A percentile compares a stretch with the other conserved stretches of the same genome.
phyloP scores from a whole-genome alignment of 1,284 basidiomycete species.

The Agroathelia rolfsii region DNA sequence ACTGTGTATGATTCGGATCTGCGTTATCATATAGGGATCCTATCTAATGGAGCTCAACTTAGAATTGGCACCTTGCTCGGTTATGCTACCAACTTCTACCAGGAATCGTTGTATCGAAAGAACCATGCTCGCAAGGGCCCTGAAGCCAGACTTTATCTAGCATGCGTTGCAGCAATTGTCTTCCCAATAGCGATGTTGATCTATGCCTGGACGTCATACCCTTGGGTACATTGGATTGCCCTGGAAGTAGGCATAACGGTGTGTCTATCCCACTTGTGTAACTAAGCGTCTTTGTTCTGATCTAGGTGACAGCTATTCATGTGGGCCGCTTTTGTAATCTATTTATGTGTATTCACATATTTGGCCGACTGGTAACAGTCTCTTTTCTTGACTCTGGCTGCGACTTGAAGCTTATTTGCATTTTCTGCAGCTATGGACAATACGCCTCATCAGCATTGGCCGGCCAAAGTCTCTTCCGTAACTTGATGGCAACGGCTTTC shows the following conservation, averaged over 20 bases:
- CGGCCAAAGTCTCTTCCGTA: conserved; percentile 64
- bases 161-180: conserved; percentile 53
- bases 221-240: conserved; percentile 45
- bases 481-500: conserved; percentile 47
- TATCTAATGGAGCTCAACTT: conserved; percentile 5
- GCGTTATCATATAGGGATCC: neutral
- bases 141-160: conserved; percentile 64
- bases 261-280: conserved; percentile 11
- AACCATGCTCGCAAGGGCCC: conserved; percentile 47
- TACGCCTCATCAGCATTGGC: conserved; percentile 74
- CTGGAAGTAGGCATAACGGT: conserved; percentile 45
- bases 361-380: conserved; percentile 57
- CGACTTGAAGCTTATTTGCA: neutral
- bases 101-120: conserved; percentile 59
- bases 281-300: conserved; percentile 2
- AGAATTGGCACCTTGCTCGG: conserved; percentile 59
- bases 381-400: neutral
- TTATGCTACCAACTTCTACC: conserved; percentile 45
- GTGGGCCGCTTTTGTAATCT: conserved; percentile 49
- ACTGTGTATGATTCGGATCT: conserved; percentile 35
- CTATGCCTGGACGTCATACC: conserved; percentile 51
- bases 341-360: conserved; percentile 60
- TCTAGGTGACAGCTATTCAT: conserved; percentile 35
- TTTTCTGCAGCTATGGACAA: conserved; percentile 51
- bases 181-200: conserved; percentile 61